Evolutionary conservation across 2,329 filamentous ascomycete species (phyloP), one percentile per base, ranked within the genome.

Genomic region (Metarhizium humberi): DNA sequence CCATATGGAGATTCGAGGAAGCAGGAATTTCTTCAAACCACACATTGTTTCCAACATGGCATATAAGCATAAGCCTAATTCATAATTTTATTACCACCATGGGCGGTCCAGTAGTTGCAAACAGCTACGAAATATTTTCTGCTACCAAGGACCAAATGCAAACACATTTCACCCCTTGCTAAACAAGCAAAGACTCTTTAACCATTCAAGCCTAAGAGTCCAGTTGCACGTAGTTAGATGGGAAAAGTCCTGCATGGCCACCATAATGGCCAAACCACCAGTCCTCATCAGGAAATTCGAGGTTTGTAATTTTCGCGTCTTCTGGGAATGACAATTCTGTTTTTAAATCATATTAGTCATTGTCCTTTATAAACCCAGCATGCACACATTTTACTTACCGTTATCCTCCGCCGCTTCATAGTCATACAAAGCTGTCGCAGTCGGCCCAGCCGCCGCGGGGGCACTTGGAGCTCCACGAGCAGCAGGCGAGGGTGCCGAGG

Each of bases 331-430:
- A 91, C 60, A 84, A 66, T 63, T 84, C 81, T 84, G 63, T 51
- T 34, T 32, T 84, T 75, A 62, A 65, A 65, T 65, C 58, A 66
- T 10, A 46, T 54, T 45, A 54, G 52, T 20, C 25, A 30, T 16
- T 20, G 14, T 10, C 20, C 13, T 48, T 7, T 30, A 4, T 18
- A 16, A 16, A 6, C 6, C 25, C 42, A 6, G 16, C 5, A 20
- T 6, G n/a, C 11, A 20, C 18, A 10, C 25, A 5, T 52, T 38
- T 32, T 13, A 66, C 78, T 64, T 70, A 84, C 84, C 83, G 59
- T 99, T 99, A 64, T 96, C 92, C 71, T 99, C 94, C 0, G 91
- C 92, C 51, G 94, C 94, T 68, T 97, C 92, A 65, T 99, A 99
- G 67, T 97, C 94, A 67, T 95, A 99, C 59, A 92, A 75, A 6